These are phyloP conservation scores for Aspergillus ruber DNA, from an alignment of 2,329 filamentous ascomycete species.

Conservation along the genomic window DNA sequence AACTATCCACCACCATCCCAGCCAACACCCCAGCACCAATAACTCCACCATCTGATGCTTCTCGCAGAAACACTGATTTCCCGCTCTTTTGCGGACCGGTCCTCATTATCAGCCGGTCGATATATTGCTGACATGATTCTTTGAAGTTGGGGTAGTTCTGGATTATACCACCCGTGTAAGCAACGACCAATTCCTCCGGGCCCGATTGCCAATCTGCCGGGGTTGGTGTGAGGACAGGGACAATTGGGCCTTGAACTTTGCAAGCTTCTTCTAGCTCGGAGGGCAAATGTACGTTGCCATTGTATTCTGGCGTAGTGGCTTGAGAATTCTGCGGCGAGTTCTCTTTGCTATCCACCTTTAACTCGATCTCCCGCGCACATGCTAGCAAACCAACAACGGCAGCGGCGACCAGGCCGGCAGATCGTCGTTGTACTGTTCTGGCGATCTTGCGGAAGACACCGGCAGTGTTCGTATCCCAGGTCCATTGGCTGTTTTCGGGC, in stretches of 20 bases:
- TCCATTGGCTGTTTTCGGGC: conserved; percentile 44
- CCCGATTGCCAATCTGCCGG: conserved; percentile 37
- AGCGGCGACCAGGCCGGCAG: conserved; percentile 67
- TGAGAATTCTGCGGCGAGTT: conserved; percentile 26
- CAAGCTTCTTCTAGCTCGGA: not conserved
- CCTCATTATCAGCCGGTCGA: conserved; percentile 51
- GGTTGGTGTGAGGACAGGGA: conserved; percentile 29
- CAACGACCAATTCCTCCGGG: conserved; percentile 62
- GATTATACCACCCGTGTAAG: conserved; percentile 75
- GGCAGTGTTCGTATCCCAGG: conserved; percentile 58
- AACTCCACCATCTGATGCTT: conserved; percentile 50
- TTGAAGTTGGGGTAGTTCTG: conserved; percentile 72
- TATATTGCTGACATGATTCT: conserved; percentile 60
- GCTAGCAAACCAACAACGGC: conserved; percentile 64
- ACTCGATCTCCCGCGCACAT: conserved; percentile 60
- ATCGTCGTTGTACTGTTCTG: conserved; percentile 63
- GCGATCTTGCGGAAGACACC: conserved; percentile 59
- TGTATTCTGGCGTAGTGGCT: conserved; percentile 20
- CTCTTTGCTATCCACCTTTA: conserved; percentile 33
- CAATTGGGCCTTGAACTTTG: conserved; percentile 22
- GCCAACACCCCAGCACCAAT: conserved; percentile 51
- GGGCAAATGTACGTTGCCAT: conserved; percentile 12
- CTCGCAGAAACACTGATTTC: conserved; percentile 47
- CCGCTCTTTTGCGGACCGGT: conserved; percentile 40
- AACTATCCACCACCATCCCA: conserved; percentile 37